Evolutionary conservation across 2,329 filamentous ascomycete genomes (phyloP).

Genomic region (Ophiostoma fasciatum): DNA sequence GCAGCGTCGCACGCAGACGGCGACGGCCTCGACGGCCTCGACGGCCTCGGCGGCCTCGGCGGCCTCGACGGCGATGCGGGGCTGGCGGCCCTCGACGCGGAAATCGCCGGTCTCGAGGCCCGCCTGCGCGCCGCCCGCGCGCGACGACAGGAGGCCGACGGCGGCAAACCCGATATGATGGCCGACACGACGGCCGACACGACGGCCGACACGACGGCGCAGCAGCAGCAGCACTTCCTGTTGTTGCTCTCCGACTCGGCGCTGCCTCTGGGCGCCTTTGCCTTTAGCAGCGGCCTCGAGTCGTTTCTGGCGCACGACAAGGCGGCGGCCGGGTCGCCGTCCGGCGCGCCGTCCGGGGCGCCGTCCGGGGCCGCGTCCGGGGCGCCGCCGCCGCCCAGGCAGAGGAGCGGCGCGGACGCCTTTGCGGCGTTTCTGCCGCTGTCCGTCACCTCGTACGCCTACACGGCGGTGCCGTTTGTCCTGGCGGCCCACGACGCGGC

Average conservation of each 20-base stretch:
- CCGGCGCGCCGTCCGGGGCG: slow-evolving; percentile 6
- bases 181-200: too few species aligned
- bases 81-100: slow-evolving; percentile 25
- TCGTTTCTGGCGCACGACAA: slow-evolving; percentile 58
- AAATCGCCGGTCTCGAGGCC: slow-evolving; percentile 43
- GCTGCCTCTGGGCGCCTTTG: slow-evolving; percentile 72
- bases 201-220: slow-evolving; percentile 1
- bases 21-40: too few species aligned
- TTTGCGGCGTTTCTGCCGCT: slow-evolving; percentile 53
- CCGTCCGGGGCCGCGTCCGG: slow-evolving; percentile 1
- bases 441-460: slow-evolving; percentile 56
- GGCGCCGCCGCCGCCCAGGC: not conserved
- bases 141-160: slow-evolving; percentile 18
- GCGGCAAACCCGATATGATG: too few species aligned
- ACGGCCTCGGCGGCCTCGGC: too few species aligned
- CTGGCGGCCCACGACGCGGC: slow-evolving; percentile 44
- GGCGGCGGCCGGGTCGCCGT: not conserved
- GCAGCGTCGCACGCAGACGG: too few species aligned
- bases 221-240: slow-evolving; percentile 42
- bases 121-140: slow-evolving; percentile 28
- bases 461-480: slow-evolving; percentile 60
- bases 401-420: slow-evolving; percentile 21
- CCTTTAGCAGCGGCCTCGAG: slow-evolving; percentile 70
- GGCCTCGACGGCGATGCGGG: too few species aligned
- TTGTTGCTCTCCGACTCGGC: slow-evolving; percentile 70